Conservation (phyloP, 2,329 filamentous ascomycete species). For the Scedosporium boydii region DNA sequence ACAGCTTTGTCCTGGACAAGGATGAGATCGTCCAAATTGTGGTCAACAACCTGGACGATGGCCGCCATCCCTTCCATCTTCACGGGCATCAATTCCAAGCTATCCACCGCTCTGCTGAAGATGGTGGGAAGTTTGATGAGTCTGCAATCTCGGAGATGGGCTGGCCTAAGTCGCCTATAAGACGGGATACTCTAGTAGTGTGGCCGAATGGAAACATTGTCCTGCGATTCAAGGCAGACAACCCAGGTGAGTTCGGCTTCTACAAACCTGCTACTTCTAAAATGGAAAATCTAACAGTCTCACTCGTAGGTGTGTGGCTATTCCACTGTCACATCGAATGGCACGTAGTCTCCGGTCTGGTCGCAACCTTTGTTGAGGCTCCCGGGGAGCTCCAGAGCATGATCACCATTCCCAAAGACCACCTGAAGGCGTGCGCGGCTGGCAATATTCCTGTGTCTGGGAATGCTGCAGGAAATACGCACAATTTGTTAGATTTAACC, state of each 20-base stretch:
- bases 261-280: neutral
- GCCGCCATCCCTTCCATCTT: constrained; percentile 55
- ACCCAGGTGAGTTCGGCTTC: constrained; percentile 22
- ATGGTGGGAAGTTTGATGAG: constrained; percentile 45
- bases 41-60: constrained; percentile 47
- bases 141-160: constrained; percentile 25
- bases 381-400: constrained; percentile 33
- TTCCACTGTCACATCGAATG: constrained; percentile 43
- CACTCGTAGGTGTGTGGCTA: constrained; percentile 25
- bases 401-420: constrained; percentile 45
- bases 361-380: constrained; percentile 20
- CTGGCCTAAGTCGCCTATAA: constrained; percentile 29
- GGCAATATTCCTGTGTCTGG: constrained; percentile 33
- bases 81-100: constrained; percentile 54
- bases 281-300: constrained; percentile 11
- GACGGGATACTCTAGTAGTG: constrained; percentile 38
- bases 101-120: constrained; percentile 45
- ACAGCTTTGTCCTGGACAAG: constrained; percentile 44
- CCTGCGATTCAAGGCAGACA: constrained; percentile 32
- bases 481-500: constrained; percentile 38
- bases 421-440: constrained; percentile 28
- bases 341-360: constrained; percentile 36
- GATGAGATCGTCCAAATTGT: constrained; percentile 46
- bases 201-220: constrained; percentile 38
- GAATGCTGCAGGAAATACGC: constrained; percentile 52